These are phyloP conservation scores for Penicillium macrosclerotiorum DNA, from an alignment of 495 filamentous ascomycete genomes.

Conservation along the genomic window DNA sequence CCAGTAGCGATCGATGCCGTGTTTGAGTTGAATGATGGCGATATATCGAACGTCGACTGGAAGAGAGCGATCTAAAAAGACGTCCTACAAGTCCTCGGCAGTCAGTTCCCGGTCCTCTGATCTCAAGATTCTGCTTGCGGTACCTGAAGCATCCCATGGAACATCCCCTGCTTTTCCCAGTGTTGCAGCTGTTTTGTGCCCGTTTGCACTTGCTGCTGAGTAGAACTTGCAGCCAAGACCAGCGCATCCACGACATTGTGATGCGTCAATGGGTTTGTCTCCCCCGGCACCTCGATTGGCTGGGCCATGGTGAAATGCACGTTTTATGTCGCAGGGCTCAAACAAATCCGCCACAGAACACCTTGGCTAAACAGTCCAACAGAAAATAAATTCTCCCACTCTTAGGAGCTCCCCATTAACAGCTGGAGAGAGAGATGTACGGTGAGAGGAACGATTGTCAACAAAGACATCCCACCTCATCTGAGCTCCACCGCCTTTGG, in stretches of 20 bases:
- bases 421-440: neutral
- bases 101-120: too few species aligned
- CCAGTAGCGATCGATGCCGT: slow-evolving; percentile 95
- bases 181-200: slow-evolving; percentile 78
- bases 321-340: too few species aligned
- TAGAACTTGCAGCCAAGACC: slow-evolving; percentile 67
- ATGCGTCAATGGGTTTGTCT: slow-evolving; percentile 59
- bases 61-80: slow-evolving; percentile 73
- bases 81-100: slow-evolving; percentile 55
- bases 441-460: neutral
- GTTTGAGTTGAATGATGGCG: slow-evolving; percentile 91
- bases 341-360: too few species aligned
- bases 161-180: slow-evolving; percentile 78
- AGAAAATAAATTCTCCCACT: neutral
- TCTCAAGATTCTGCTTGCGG: too few species aligned
- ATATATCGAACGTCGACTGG: slow-evolving; percentile 77
- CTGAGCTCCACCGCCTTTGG: slow-evolving; percentile 2
- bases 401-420: neutral
- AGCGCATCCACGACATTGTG: slow-evolving; percentile 71
- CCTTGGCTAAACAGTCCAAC: neutral
- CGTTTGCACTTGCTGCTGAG: slow-evolving; percentile 72
- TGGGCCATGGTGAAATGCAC: slow-evolving; percentile 36
- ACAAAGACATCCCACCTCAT: slow-evolving; percentile 8
- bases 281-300: slow-evolving; percentile 55
- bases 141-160: slow-evolving; percentile 78